Evolutionary conservation across 2,329 filamentous ascomycete species (phyloP).

Genomic region (Metarhizium album): DNA sequence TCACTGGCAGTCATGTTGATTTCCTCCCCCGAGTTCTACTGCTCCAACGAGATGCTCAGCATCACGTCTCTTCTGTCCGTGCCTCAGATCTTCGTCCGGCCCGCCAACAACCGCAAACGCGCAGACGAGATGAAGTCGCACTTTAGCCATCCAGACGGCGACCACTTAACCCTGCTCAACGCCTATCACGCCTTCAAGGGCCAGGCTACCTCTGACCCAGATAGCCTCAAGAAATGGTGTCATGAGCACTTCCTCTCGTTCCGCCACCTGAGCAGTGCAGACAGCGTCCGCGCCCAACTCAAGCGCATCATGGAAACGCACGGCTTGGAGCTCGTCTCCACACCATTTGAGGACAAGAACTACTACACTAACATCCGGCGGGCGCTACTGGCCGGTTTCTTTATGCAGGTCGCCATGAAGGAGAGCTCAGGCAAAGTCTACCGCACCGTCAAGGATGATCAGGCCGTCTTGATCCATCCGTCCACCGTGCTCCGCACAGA

Average conservation of each 20-base stretch:
- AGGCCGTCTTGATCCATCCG: conserved; percentile 85
- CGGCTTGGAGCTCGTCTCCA: conserved; percentile 76
- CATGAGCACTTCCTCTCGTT: conserved; percentile 92
- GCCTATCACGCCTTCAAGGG: conserved; percentile 96
- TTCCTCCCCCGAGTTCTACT: conserved; percentile 94
- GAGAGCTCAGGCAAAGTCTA: conserved; percentile 84
- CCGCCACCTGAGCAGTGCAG: conserved; percentile 80
- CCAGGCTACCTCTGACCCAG: conserved; percentile 44
- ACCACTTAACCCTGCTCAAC: conserved; percentile 92
- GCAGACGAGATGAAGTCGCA: conserved; percentile 96
- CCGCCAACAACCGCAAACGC: conserved; percentile 72
- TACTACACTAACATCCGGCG: conserved; percentile 97
- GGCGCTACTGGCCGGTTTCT: conserved; percentile 88
- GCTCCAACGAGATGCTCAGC: conserved; percentile 95
- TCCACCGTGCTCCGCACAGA: conserved; percentile 82
- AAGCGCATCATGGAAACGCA: conserved; percentile 95
- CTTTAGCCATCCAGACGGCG: conserved; percentile 86
- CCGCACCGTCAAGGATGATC: conserved; percentile 91
- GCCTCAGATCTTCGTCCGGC: conserved; percentile 85
- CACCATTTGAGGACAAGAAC: conserved; percentile 86
- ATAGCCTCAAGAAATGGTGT: conserved; percentile 81
- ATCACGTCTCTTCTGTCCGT: conserved; percentile 90
- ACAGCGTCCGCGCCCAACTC: conserved; percentile 86
- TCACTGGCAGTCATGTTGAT: conserved; percentile 96
- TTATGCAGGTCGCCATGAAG: conserved; percentile 98